Conservation (phyloP, 2,329 filamentous ascomycete genomes). For the Colletotrichum eleusines region DNA sequence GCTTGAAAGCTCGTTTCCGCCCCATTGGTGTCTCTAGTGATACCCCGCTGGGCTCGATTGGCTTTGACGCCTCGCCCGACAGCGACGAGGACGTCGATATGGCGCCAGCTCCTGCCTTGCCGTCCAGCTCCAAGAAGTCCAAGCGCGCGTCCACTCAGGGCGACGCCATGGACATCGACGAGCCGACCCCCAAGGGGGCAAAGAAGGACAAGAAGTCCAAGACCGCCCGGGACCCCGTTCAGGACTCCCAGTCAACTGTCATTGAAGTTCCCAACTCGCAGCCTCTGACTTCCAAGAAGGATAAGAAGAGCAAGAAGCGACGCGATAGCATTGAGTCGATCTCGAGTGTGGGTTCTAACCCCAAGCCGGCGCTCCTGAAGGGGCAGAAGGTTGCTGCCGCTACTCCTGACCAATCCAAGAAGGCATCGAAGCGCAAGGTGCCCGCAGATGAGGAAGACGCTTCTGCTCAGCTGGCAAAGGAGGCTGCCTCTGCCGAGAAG, state of each 20-base stretch:
- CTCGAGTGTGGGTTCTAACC: constrained; percentile 31
- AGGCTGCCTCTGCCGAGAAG: constrained; percentile 51
- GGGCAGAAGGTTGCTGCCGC: constrained; percentile 13
- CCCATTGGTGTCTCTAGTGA: constrained; percentile 68
- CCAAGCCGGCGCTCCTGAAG: constrained; percentile 6
- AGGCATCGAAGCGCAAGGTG: constrained; percentile 42
- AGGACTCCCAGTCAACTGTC: constrained; percentile 24
- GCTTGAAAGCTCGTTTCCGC: constrained; percentile 74
- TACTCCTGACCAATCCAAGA: constrained; percentile 36
- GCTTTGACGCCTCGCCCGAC: constrained; percentile 55
- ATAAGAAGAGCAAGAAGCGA: constrained; percentile 53
- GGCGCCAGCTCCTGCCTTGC: constrained; percentile 52
- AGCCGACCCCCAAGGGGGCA: constrained; percentile 41
- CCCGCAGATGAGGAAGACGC: constrained; percentile 53
- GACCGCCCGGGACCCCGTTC: constrained; percentile 13
- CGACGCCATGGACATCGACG: constrained; percentile 43
- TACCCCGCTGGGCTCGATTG: constrained; percentile 53
- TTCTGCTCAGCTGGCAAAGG: constrained; percentile 51
- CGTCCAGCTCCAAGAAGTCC: constrained; percentile 49
- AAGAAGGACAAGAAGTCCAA: constrained; percentile 51
- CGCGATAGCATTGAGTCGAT: constrained; percentile 41
- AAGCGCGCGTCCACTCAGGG: constrained; percentile 49
- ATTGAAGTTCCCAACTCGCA: constrained; percentile 37
- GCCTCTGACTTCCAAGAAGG: constrained; percentile 45
- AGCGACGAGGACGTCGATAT: constrained; percentile 61